A percentile compares a stretch with the other conserved stretches of the same genome.
phyloP scores from a whole-genome alignment of 768 basidiomycete genomes.

The Pholiota conissans region DNA sequence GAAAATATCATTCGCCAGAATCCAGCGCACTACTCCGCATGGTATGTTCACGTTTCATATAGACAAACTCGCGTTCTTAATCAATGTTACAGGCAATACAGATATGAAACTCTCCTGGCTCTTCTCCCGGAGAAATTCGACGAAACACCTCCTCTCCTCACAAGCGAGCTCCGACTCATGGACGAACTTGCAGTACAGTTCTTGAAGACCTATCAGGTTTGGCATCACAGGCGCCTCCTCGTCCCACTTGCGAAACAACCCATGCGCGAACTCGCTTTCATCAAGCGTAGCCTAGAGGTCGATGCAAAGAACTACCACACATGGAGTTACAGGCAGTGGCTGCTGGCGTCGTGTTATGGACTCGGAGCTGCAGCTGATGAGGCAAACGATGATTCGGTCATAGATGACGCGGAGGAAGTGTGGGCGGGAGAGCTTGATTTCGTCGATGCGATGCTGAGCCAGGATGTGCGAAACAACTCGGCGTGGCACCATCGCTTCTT shows the following conservation, averaged over 20 bases:
- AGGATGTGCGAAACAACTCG: conserved; percentile 92
- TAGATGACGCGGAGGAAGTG: conserved; percentile 28
- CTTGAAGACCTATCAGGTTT: conserved; percentile 97
- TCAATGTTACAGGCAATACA: conserved; percentile 75
- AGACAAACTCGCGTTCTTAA: background rate
- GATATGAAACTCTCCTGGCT: conserved; percentile 81
- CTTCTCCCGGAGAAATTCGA: conserved; percentile 39
- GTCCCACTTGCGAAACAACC: conserved; percentile 56
- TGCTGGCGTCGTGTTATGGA: conserved; percentile 81
- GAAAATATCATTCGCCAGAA: conserved; percentile 88
- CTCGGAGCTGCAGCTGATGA: conserved; percentile 15
- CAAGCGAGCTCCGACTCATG: conserved; percentile 81
- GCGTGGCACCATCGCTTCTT: conserved; percentile 98
- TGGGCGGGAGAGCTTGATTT: conserved; percentile 80
- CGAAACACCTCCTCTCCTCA: conserved; percentile 35
- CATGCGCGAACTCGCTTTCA: conserved; percentile 75
- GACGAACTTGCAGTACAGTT: conserved; percentile 81
- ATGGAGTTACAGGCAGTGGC: conserved; percentile 97
- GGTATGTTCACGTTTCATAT: conserved; percentile 48
- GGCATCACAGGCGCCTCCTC: conserved; percentile 88
- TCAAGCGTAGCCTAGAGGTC: conserved; percentile 63
- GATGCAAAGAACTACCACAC: conserved; percentile 99
- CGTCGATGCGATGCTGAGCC: conserved; percentile 63
- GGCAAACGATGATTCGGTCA: conserved; percentile 1
- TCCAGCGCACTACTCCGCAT: conserved; percentile 96